Conservation (phyloP, 2,329 filamentous ascomycete genomes). For the Claviceps capensis region DNA sequence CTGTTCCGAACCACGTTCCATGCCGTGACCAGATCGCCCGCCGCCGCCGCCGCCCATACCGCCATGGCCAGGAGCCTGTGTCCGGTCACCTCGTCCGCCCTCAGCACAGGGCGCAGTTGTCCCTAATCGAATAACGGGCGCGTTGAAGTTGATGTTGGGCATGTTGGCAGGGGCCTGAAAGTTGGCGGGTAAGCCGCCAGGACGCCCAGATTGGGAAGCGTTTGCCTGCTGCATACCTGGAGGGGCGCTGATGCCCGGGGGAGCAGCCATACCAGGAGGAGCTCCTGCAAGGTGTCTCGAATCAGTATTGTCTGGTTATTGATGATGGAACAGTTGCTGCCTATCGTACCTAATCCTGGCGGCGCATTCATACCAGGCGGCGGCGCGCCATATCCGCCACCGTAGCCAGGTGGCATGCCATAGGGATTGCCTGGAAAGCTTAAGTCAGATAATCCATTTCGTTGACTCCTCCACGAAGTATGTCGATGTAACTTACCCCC, state of each 20-base stretch:
- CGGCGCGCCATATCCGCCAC: background rate
- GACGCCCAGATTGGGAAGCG: constrained; percentile 62
- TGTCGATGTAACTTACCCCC: constrained; percentile 27
- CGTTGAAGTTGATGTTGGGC: constrained; percentile 97
- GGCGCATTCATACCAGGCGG: constrained; percentile 51
- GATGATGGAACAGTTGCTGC: background rate
- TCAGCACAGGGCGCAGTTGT: constrained; percentile 49
- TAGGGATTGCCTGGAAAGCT: constrained; percentile 38
- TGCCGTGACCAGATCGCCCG: constrained; percentile 38
- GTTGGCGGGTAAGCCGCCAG: constrained; percentile 63
- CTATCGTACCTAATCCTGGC: constrained; percentile 63
- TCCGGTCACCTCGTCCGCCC: constrained; percentile 29
- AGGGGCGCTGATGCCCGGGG: constrained; percentile 66
- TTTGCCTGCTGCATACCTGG: constrained; percentile 71
- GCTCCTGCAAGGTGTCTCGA: constrained; percentile 34
- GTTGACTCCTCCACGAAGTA: background rate
- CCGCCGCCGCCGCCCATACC: constrained; percentile 21
- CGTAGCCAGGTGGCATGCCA: constrained; percentile 31
- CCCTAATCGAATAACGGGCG: constrained; percentile 86
- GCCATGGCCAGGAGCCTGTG: constrained; percentile 8
- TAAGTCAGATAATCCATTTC: background rate
- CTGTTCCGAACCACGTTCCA: constrained; percentile 53
- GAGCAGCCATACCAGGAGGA: constrained; percentile 64
- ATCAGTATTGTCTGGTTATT: background rate
- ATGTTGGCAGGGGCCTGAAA: constrained; percentile 86